These are phyloP conservation scores for Boletus vinaceobasis DNA, from an alignment of 768 basidiomycete genomes.

Conservation along the genomic window DNA sequence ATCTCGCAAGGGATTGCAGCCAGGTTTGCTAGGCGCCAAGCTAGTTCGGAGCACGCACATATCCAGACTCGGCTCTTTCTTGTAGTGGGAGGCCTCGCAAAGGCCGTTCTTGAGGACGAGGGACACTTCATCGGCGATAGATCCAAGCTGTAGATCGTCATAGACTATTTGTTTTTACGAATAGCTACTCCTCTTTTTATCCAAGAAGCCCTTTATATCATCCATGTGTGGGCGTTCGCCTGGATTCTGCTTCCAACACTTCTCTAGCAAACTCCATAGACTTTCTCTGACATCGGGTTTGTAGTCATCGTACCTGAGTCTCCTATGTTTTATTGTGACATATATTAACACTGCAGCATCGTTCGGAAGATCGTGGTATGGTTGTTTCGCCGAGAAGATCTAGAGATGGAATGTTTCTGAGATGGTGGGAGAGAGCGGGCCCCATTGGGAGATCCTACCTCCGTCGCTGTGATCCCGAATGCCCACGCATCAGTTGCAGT, in stretches of 20 bases:
- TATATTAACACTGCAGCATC: slow-evolving; percentile 20
- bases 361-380: slow-evolving; percentile 13
- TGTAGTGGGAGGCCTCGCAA: slow-evolving; percentile 62
- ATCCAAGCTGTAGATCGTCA: slow-evolving; percentile 26
- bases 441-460: slow-evolving; percentile 20
- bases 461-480: slow-evolving; percentile 34
- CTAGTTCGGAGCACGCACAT: slow-evolving; percentile 78
- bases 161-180: neutral
- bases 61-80: slow-evolving; percentile 48
- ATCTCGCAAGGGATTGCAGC: slow-evolving; percentile 92
- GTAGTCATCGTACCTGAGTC: slow-evolving; percentile 19
- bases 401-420: neutral
- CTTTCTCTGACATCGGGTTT: slow-evolving; percentile 14
- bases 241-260: slow-evolving; percentile 18
- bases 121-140: slow-evolving; percentile 32
- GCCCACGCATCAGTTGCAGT: slow-evolving; percentile 35
- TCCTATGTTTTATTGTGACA: slow-evolving; percentile 9
- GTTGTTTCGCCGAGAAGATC: slow-evolving; percentile 24
- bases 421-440: neutral
- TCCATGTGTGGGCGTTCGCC: slow-evolving; percentile 13
- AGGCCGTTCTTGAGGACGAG: slow-evolving; percentile 52
- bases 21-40: slow-evolving; percentile 78
- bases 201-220: slow-evolving; percentile 13
- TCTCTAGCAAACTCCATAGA: slow-evolving; percentile 17
- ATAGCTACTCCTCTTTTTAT: slow-evolving; percentile 19